Evolutionary conservation across 2,329 filamentous ascomycete genomes (phyloP).

Genomic region (Rasamsonia emersonii): DNA sequence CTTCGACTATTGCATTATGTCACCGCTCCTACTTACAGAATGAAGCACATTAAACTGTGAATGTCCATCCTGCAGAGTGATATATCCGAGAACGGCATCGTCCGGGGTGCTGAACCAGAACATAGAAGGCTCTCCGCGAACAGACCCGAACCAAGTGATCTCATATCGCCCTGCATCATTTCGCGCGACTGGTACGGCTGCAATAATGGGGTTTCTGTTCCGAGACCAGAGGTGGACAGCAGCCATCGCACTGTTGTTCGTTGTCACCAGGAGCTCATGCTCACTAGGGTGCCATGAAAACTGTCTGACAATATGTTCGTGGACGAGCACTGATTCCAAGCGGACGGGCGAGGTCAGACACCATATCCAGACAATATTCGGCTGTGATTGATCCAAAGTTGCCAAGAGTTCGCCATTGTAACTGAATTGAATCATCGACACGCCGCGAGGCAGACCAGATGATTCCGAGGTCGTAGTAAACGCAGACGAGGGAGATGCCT

Average conservation of each 20-base stretch:
- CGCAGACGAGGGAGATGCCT: conserved; percentile 30
- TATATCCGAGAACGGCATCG: conserved; percentile 25
- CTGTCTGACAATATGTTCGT: conserved; percentile 33
- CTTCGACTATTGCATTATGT: not conserved
- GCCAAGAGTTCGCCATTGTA: conserved; percentile 27
- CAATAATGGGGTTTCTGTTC: conserved; percentile 19
- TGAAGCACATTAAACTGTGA: conserved; percentile 21
- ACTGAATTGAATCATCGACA: conserved; percentile 34
- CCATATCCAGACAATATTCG: conserved; percentile 41
- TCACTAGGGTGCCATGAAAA: conserved; percentile 31
- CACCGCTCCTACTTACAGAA: conserved; percentile 16
- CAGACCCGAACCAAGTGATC: conserved; percentile 21
- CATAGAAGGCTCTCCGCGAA: conserved; percentile 13
- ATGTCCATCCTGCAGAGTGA: conserved; percentile 15
- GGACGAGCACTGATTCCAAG: conserved; percentile 30
- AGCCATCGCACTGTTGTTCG: conserved; percentile 23
- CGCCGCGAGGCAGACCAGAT: conserved; percentile 23
- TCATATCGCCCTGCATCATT: conserved; percentile 29
- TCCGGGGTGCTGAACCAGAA: conserved; percentile 30
- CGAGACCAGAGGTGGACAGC: conserved; percentile 27
- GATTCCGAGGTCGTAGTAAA: conserved; percentile 23
- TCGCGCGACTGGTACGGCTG: conserved; percentile 21
- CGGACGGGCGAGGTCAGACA: conserved; percentile 20
- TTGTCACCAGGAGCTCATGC: conserved; percentile 30
- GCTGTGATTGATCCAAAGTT: conserved; percentile 30